These are phyloP conservation scores for Xylariaceae sp. DNA, from an alignment of 2,329 filamentous ascomycete species.

Conservation along the genomic window DNA sequence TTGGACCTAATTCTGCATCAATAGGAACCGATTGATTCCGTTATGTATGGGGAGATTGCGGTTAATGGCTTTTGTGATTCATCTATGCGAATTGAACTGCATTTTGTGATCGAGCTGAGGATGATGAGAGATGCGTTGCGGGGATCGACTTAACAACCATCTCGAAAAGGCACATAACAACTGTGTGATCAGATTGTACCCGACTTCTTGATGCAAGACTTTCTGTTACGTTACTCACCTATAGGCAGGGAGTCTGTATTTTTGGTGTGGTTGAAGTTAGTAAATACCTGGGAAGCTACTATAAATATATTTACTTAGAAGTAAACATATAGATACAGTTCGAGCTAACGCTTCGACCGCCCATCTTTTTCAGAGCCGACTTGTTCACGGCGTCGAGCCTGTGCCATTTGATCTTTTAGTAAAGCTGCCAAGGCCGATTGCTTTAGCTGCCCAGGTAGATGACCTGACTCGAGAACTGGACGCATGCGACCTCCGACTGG, in stretches of 20 bases:
- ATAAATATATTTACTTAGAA: neutral
- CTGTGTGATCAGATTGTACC: no score
- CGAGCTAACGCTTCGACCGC: neutral
- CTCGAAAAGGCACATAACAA: no score
- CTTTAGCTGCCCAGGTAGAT: slow-evolving; percentile 3
- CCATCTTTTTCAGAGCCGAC: neutral
- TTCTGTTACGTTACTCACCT: no score
- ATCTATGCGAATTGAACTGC: slow-evolving; percentile 11
- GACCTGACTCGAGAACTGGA: slow-evolving; percentile 8
- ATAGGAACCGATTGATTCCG: slow-evolving; percentile 8
- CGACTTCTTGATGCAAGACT: no score
- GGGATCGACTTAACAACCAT: no score
- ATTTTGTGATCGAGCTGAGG: slow-evolving; percentile 12
- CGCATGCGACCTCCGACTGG: neutral
- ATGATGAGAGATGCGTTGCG: slow-evolving; percentile 13
- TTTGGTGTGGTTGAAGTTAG: neutral
- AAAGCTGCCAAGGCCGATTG: neutral
- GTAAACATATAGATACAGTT: neutral
- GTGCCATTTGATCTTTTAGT: neutral
- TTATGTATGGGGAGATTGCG: slow-evolving; percentile 14
- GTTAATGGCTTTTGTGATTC: slow-evolving; percentile 23
- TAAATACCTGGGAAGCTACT: no score
- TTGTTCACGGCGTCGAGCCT: neutral
- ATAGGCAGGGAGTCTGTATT: no score
- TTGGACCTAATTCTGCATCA: neutral